Base-by-base conservation (phyloP, 176 grass and related monocot genomes). In the Panicum miliaceum region DNA sequence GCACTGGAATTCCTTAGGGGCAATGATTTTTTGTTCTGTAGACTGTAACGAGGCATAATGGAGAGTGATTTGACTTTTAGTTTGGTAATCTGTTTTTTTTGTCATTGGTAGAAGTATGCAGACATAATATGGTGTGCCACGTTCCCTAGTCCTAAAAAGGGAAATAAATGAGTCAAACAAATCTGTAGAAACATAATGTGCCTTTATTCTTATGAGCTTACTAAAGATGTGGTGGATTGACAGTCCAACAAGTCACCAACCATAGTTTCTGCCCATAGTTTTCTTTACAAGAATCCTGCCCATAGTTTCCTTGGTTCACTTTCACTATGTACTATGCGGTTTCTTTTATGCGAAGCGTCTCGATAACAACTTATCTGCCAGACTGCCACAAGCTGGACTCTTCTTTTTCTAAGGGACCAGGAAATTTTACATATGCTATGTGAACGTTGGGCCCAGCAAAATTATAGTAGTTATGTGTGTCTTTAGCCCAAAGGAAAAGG, bases 151-250 rank as follows among this genome's bases (percentile, higher is more conserved):
- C 27, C 47, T 6, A 50, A 53, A 22, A 54, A 74, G 23, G 42
- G 0, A 37, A 36, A 75, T 54, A 22, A 36, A 75, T 29, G 29
- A 75, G 16, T 75, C 29, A 75, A 51, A 75, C 18, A 54, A 6
- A 18, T 52, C 16, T 1, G 16, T 18, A 35, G 48, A 75, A 36
- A 54, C 32, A 54, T 53, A 53, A 53, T 45, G 23, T 37, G 36
- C 18, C 19, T 52, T 51, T 22, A 12, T 80, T 65, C 16, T 2
- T 23, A 36, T 47, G 62, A 41, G 20, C 64, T 22, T 69, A 56
- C 35, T 81, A 56, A 81, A 27, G 34, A 41, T 69, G 79, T 40
- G 8, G 32, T 68, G 35, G 79, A 42, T 69, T 41, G 50, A 81
- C 78, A 57, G 48, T 38, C 35, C 48, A 81, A 20, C 22, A 42